Percentiles rank a stretch among this genome's conserved stretches.
Evolutionary conservation across 495 filamentous ascomycete species (phyloP).

Genomic region (Neurospora sp.): DNA sequence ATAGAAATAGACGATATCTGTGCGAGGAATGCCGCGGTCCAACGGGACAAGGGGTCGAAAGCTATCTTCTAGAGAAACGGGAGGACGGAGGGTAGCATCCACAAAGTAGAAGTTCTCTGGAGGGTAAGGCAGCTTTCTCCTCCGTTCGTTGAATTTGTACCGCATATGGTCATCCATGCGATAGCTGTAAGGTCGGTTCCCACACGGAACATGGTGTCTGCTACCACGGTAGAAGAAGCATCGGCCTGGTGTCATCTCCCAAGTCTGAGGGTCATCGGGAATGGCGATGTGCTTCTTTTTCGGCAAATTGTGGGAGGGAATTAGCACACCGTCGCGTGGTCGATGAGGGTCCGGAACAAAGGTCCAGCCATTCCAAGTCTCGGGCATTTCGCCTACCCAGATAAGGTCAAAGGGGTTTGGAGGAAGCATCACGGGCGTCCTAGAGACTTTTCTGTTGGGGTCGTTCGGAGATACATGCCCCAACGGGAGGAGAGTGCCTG

Average conservation of each 20-base stretch:
- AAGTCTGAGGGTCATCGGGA: not conserved
- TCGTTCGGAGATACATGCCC: not conserved
- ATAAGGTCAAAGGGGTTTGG: not conserved
- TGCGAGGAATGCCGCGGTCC: not conserved
- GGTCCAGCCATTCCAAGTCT: not conserved
- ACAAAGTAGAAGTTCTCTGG: not conserved
- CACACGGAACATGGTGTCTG: not conserved
- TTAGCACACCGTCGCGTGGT: not conserved
- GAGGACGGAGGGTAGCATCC: not conserved
- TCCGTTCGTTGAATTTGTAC: not conserved
- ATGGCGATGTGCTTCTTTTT: not conserved
- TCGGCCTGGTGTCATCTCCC: not conserved
- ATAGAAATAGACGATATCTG: not conserved
- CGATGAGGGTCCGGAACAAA: not conserved
- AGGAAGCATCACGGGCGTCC: not conserved
- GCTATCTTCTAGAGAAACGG: not conserved
- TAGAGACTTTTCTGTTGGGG: not conserved
- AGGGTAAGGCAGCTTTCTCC: not conserved
- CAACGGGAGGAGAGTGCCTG: not conserved
- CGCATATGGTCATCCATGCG: not conserved
- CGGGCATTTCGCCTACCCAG: not conserved
- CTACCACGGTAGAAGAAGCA: not conserved
- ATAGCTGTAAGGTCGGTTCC: not conserved
- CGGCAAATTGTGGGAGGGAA: not conserved
- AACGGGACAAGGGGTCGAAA: not conserved